Evolutionary conservation across 2,329 filamentous ascomycete genomes (phyloP).

Genomic region (Xylaria multiplex): DNA sequence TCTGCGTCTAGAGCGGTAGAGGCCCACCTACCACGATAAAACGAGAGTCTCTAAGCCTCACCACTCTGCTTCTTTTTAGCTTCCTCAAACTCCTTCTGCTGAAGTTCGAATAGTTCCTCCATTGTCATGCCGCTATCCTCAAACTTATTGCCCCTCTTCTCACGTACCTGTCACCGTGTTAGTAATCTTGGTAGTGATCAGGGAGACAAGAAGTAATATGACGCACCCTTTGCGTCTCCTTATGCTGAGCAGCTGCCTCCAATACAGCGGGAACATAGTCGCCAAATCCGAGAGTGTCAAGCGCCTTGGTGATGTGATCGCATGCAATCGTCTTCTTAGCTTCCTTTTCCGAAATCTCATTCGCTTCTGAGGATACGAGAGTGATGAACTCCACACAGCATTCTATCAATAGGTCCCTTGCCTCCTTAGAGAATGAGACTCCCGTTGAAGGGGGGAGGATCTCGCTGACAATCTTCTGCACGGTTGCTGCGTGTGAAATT

Average conservation of each 20-base stretch:
- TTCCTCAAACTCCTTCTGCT: conserved; percentile 86
- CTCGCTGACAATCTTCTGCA: conserved; percentile 91
- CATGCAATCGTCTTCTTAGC: conserved; percentile 99
- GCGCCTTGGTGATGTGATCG: conserved; percentile 95
- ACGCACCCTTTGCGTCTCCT: conserved; percentile 85
- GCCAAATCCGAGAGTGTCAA: conserved; percentile 90
- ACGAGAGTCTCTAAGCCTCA: conserved; percentile 24
- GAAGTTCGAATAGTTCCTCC: conserved; percentile 87
- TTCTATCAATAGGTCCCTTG: conserved; percentile 93
- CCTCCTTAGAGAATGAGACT: conserved; percentile 92
- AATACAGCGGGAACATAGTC: conserved; percentile 89
- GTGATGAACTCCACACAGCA: conserved; percentile 99
- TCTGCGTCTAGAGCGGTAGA: conserved; percentile 18
- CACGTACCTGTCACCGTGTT: conserved; percentile 72
- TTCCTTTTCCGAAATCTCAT: conserved; percentile 98
- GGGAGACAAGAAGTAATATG: background rate
- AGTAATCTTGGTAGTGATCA: conserved; percentile 19
- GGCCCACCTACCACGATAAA: conserved; percentile 14
- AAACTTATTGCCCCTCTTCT: conserved; percentile 98
- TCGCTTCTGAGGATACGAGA: conserved; percentile 96
- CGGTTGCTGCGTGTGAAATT: conserved; percentile 62
- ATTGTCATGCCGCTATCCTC: conserved; percentile 92
- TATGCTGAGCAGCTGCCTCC: conserved; percentile 68
- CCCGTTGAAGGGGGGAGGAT: conserved; percentile 81
- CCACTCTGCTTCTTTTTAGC: conserved; percentile 47